Conservation (phyloP, 2,329 filamentous ascomycete genomes). For the Cladophialophora immunda region DNA sequence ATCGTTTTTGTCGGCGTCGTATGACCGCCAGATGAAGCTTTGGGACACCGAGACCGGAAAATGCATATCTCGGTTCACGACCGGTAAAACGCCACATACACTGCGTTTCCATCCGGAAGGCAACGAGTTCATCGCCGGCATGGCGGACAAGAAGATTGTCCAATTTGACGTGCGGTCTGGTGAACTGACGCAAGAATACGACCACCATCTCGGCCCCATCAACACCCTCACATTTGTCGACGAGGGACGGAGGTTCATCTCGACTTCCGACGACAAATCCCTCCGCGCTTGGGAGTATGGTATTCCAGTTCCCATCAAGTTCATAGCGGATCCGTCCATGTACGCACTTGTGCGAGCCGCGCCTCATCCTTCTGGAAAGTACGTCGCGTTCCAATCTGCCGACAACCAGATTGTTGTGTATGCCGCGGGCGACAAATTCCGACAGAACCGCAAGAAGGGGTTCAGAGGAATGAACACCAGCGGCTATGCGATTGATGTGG, state of each 20-base stretch:
- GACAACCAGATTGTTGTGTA: slow-evolving; percentile 99
- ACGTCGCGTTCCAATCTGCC: slow-evolving; percentile 89
- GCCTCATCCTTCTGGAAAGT: slow-evolving; percentile 88
- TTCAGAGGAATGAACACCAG: slow-evolving; percentile 97
- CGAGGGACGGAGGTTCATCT: slow-evolving; percentile 93
- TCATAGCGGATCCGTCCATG: slow-evolving; percentile 97
- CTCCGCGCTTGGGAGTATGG: slow-evolving; percentile 98
- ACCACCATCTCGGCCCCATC: slow-evolving; percentile 96
- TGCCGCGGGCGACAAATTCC: slow-evolving; percentile 91
- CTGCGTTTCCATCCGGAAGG: slow-evolving; percentile 90
- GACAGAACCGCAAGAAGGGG: slow-evolving; percentile 96
- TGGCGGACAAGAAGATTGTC: slow-evolving; percentile 99
- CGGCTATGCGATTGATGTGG: slow-evolving; percentile 89
- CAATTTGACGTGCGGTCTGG: slow-evolving; percentile 90
- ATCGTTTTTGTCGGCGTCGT: slow-evolving; percentile 89
- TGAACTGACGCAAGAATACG: slow-evolving; percentile 93
- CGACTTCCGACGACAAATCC: slow-evolving; percentile 96
- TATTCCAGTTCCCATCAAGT: slow-evolving; percentile 98
- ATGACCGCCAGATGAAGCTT: slow-evolving; percentile 94
- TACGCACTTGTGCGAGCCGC: slow-evolving; percentile 90
- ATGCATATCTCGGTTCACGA: slow-evolving; percentile 87
- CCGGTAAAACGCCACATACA: slow-evolving; percentile 94
- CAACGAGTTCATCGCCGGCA: slow-evolving; percentile 92
- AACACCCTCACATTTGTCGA: slow-evolving; percentile 98
- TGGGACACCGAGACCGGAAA: slow-evolving; percentile 97